These are phyloP conservation scores for Diphasiastrum complanatum DNA, from an alignment of 83 land plant species.

Conservation along the genomic window DNA sequence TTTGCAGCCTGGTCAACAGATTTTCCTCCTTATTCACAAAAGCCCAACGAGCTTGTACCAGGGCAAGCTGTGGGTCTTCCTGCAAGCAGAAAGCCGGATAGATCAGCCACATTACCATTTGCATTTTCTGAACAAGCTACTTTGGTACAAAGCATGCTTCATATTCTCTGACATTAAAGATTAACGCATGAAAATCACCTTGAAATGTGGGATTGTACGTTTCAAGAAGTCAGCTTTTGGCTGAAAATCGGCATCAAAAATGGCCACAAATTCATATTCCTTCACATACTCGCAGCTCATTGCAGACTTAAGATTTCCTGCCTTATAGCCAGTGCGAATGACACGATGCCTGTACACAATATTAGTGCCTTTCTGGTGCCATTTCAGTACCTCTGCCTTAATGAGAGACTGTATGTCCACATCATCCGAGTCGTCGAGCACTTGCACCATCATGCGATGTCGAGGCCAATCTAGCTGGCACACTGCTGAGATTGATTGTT, in stretches of 20 bases:
- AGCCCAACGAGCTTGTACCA: constrained; percentile 21
- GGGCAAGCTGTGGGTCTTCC: constrained; percentile 13
- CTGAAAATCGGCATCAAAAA: constrained; percentile 13
- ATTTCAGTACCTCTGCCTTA: constrained; percentile 17
- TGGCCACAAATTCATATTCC: constrained; percentile 21
- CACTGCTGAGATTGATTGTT: constrained; percentile 22
- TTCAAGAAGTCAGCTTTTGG: constrained; percentile 20
- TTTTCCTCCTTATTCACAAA: constrained; percentile 15
- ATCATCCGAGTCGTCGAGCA: constrained; percentile 20
- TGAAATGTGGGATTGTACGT: constrained; percentile 15
- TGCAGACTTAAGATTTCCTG: constrained; percentile 24
- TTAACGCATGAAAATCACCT: background rate
- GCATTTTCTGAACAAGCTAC: no score
- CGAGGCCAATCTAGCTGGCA: constrained; percentile 20
- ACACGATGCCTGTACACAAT: constrained; percentile 19
- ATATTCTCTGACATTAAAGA: background rate
- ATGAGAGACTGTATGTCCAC: constrained; percentile 11
- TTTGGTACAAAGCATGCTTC: no score
- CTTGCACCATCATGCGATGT: constrained; percentile 11
- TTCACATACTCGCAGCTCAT: constrained; percentile 24
- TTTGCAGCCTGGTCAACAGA: constrained; percentile 17
- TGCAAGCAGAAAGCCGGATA: constrained; percentile 1
- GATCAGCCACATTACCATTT: background rate
- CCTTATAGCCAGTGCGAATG: constrained; percentile 21
- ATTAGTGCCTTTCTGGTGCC: constrained; percentile 17